Base-by-base conservation (phyloP, 495 filamentous ascomycete species). In the Bacidia gigantensis region DNA sequence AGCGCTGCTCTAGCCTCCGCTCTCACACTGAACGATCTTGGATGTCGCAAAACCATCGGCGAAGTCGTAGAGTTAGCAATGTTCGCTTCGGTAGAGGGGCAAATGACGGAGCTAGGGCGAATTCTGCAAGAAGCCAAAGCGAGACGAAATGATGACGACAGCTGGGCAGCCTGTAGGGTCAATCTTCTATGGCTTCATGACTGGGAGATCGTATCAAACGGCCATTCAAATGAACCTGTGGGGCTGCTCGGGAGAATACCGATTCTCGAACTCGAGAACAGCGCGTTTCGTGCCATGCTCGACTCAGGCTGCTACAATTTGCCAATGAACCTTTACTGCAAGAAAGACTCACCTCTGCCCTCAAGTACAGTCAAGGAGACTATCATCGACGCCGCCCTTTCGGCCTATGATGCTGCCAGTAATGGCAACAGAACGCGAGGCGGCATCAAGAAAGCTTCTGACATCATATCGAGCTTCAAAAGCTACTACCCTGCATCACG, bases 341-440 rank as follows among this genome's bases (percentile, higher is more conserved):
- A 67, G 0, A 64, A 70, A 5, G 70, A 71, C 0, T 62, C 65
- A 21, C 56, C 55, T 29, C 64, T 93, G 0, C 65, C 66, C 2
- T 55, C 61, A 7, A 57, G 71, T 2, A 62, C 73, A 10, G 70
- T 90, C 20, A 78, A 84, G 65, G 70, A 77, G 11, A 79, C 84
- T 2, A 72, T 92, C 18, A 68, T 86, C 26, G 72, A 77, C 12
- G 71, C 78, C 18, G 83, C 82, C 1, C 81, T 87, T 70, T 70
- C 78, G 12, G 78, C 78, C 2, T 96, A 90, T 61, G 87, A 95
- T 59, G 90, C 88, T 59, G 87, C 89, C 26, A 89, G 83, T 48
- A 96, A 95, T 64, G 86, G 87, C 3, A 93, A 93, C 58, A 74
- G 80, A 57, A 86, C 78, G 7, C 75, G 87, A 51, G 89, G 89